Conservation (phyloP, 2,329 filamentous ascomycete genomes). For the Fusarium sulawesiense region DNA sequence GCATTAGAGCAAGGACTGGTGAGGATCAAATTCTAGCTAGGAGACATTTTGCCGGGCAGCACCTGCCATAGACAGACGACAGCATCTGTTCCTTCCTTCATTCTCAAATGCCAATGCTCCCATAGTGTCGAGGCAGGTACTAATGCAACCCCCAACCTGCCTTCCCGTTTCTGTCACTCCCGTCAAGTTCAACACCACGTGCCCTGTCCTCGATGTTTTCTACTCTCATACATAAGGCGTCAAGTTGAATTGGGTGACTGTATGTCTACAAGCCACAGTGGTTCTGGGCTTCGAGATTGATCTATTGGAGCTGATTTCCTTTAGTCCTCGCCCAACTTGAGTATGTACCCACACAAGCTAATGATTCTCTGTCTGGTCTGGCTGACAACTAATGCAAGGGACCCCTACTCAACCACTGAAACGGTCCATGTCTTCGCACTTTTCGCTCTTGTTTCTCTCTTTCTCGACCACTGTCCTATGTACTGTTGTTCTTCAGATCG, state of each 20-base stretch:
- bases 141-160: not conserved
- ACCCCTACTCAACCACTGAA: slow-evolving; percentile 2
- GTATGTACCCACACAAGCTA: slow-evolving; percentile 6
- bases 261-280: slow-evolving; percentile 32
- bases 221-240: not conserved
- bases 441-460: slow-evolving; percentile 3
- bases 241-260: slow-evolving; percentile 8
- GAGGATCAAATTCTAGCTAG: not conserved
- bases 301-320: not conserved
- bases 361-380: slow-evolving; percentile 2
- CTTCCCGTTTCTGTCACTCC: slow-evolving; percentile 17
- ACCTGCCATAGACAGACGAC: not conserved
- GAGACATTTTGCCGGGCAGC: not conserved
- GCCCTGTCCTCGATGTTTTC: slow-evolving; percentile 9
- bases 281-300: slow-evolving; percentile 15
- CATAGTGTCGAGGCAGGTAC: not conserved
- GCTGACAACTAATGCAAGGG: slow-evolving; percentile 7
- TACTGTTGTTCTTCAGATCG: not conserved
- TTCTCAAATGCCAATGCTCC: slow-evolving; percentile 2
- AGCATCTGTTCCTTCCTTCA: not conserved
- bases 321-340: not conserved
- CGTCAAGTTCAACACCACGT: slow-evolving; percentile 42
- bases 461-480: not conserved
- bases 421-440: not conserved
- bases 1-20: not conserved